Percentiles rank a stretch among this genome's conserved stretches.
These are phyloP conservation scores for Groenewaldozyma tartarivorans DNA, from an alignment of 805 yeast species.

Conservation along the genomic window DNA sequence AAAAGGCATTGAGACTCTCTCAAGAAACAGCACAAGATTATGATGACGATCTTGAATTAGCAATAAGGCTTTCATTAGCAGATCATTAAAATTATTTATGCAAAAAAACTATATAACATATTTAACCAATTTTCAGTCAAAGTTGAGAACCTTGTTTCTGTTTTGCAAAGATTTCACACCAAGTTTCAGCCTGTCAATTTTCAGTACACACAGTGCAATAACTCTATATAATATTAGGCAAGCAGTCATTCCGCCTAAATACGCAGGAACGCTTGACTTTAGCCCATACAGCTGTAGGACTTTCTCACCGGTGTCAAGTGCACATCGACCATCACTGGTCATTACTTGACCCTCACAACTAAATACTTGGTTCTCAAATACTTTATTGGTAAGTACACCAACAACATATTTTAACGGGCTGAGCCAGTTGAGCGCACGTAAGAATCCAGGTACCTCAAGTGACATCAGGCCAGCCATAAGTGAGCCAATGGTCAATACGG, in stretches of 20 bases:
- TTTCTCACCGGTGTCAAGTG: slow-evolving; percentile 42
- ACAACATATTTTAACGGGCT: slow-evolving; percentile 71
- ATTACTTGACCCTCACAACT: slow-evolving; percentile 36
- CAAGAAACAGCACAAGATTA: slow-evolving; percentile 5
- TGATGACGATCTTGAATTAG: slow-evolving; percentile 20
- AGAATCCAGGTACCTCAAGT: slow-evolving; percentile 57
- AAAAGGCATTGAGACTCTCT: neutral
- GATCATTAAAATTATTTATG: neutral
- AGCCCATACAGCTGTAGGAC: slow-evolving; percentile 47
- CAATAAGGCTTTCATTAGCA: slow-evolving; percentile 18
- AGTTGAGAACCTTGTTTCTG: no score
- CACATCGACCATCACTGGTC: slow-evolving; percentile 33
- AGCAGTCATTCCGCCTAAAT: slow-evolving; percentile 19
- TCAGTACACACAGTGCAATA: slow-evolving; percentile 18
- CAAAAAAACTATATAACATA: neutral
- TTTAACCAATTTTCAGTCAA: no score
- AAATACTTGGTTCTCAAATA: slow-evolving; percentile 43
- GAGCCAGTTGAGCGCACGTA: slow-evolving; percentile 64
- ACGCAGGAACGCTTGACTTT: slow-evolving; percentile 15
- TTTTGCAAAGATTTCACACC: slow-evolving; percentile 9
- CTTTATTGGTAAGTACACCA: slow-evolving; percentile 48
- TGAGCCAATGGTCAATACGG: slow-evolving; percentile 58
- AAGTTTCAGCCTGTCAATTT: slow-evolving; percentile 17
- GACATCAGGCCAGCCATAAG: slow-evolving; percentile 84
- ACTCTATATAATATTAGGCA: slow-evolving; percentile 21